These are phyloP conservation scores for Suhomyces maxii DNA, from an alignment of 1,139 yeast genomes.

Conservation along the genomic window DNA sequence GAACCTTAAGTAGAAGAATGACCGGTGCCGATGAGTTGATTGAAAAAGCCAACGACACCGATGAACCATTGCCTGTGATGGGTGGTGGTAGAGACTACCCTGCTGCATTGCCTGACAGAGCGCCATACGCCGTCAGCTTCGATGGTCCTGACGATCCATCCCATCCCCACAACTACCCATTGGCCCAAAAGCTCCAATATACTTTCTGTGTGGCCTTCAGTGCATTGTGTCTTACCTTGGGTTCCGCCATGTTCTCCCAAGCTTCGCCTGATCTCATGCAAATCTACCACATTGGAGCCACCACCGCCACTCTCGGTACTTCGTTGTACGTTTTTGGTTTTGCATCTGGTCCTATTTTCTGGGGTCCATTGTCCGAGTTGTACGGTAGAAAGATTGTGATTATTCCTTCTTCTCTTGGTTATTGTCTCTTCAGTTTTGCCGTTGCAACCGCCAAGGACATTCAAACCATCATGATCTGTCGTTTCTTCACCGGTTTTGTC, in stretches of 20 bases:
- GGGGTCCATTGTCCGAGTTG: constrained; percentile 80
- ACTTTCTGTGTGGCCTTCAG: constrained; percentile 20
- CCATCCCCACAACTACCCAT: constrained; percentile 64
- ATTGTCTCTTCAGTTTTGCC: constrained; percentile 63
- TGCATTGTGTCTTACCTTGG: constrained; percentile 51
- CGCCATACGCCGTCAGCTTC: constrained; percentile 53
- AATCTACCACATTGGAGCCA: constrained; percentile 51
- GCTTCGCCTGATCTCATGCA: constrained; percentile 43
- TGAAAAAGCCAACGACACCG: constrained; percentile 26
- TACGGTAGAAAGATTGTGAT: constrained; percentile 68
- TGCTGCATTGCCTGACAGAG: constrained; percentile 49
- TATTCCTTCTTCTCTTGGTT: constrained; percentile 54
- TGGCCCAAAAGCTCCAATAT: constrained; percentile 33
- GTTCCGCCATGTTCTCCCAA: constrained; percentile 65
- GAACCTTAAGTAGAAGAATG: constrained; percentile 27
- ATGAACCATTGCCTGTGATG: constrained; percentile 46
- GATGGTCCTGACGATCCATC: constrained; percentile 62
- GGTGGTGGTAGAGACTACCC: constrained; percentile 60
- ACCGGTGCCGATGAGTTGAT: constrained; percentile 29
- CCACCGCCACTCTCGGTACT: constrained; percentile 63
- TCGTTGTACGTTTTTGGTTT: constrained; percentile 78
- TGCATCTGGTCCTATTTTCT: constrained; percentile 77
- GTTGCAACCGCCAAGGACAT: constrained; percentile 71
- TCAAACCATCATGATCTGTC: constrained; percentile 69
- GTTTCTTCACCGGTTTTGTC: constrained; percentile 73